Evolutionary conservation across 1,284 basidiomycete species (phyloP), one percentile per base, ranked within the genome.

Genomic region (Phenoliferia sp.): DNA sequence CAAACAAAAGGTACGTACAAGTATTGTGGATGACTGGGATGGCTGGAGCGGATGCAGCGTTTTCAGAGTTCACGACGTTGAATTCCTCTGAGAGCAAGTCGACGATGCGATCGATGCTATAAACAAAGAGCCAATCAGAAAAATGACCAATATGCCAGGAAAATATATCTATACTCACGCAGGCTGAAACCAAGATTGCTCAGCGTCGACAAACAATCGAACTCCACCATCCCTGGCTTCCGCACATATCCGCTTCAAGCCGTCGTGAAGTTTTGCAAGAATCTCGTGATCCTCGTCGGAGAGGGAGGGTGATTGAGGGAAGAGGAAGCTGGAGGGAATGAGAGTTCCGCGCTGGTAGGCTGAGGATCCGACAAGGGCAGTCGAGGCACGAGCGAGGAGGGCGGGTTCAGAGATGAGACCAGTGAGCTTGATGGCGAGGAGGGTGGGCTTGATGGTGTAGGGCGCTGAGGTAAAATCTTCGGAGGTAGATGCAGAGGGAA

Each of bases 21-120:
- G 76, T 77, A 69, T 77, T 77, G 71, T 75, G 74, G 34, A 77
- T 70, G 62, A 75, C 68, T 1, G 75, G 76, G 1, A 61, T 56
- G 10, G 63, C 33, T 5, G 68, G 68, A 28, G 29, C 39, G 19
- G 36, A 26, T 3, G 35, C 34, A 7, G 63, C 52, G 12, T 35
- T 39, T 17, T 44, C 34, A 22, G 56, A n/a, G 34, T 62, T 58
- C 44, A 63, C 57, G 33, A 61, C 64, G 68, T 77, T 77, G 68
- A 73, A 75, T 61, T 76, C 75, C 26, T 70, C 62, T 0, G 66
- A 48, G 31, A 77, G 69, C 12, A 75, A 60, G 55, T 71, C 64
- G 35, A 69, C 64, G 29, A 69, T 69, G n/a, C 70, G 66, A 63
- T 75, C 74, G 55, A 77, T 74, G 15, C 66, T 67, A 50, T 6